Conservation (phyloP, 495 filamentous ascomycete species). For the Podospora bellae-mahoneyi region DNA sequence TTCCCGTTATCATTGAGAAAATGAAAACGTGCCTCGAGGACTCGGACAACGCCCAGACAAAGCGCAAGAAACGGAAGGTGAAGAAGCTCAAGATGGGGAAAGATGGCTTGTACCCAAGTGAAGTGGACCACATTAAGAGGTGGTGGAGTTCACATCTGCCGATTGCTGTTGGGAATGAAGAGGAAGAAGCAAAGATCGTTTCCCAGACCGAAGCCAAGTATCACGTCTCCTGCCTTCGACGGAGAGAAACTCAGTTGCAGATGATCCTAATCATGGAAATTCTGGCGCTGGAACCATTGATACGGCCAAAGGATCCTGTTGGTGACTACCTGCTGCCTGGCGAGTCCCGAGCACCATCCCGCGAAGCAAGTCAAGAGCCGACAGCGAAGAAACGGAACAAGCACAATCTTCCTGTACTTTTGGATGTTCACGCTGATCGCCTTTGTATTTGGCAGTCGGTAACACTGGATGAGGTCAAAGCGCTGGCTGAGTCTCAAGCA, state of each 20-base stretch:
- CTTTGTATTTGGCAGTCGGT: slow-evolving; percentile 97
- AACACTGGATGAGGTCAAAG: slow-evolving; percentile 52
- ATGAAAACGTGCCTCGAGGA: slow-evolving; percentile 54
- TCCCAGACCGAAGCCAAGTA: slow-evolving; percentile 48
- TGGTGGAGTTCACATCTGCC: slow-evolving; percentile 70
- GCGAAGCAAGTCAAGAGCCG: slow-evolving; percentile 26
- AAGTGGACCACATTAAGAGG: slow-evolving; percentile 67
- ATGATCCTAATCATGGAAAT: slow-evolving; percentile 88
- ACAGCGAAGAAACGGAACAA: slow-evolving; percentile 38
- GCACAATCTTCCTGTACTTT: slow-evolving; percentile 50
- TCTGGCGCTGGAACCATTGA: slow-evolving; percentile 64
- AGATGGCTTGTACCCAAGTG: slow-evolving; percentile 71
- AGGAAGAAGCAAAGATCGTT: slow-evolving; percentile 34
- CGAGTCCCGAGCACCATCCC: slow-evolving; percentile 23
- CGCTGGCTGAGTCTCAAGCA: slow-evolving; percentile 48
- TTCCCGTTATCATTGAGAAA: slow-evolving; percentile 64
- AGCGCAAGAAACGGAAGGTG: slow-evolving; percentile 56
- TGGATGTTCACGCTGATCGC: slow-evolving; percentile 85
- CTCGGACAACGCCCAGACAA: slow-evolving; percentile 56
- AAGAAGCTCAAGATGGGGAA: slow-evolving; percentile 72
- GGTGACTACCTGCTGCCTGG: slow-evolving; percentile 43
- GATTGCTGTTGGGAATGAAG: slow-evolving; percentile 18
- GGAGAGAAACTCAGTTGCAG: slow-evolving; percentile 82
- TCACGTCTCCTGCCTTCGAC: slow-evolving; percentile 62
- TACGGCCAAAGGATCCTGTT: slow-evolving; percentile 36